Conservation (phyloP, 176 grass and related monocot species). For the Tuctoria greenei region DNA sequence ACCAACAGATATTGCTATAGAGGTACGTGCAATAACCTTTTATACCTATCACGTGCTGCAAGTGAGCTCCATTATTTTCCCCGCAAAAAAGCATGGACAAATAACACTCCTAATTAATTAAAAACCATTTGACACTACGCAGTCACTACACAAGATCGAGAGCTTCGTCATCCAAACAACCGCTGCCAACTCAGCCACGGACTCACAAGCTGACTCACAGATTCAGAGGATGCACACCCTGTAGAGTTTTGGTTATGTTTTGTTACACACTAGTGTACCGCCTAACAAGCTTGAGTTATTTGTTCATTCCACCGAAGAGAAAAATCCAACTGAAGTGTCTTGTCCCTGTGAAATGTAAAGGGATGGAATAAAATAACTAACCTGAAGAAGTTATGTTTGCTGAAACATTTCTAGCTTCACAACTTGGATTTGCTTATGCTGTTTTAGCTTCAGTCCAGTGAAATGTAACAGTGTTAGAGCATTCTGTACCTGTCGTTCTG, state of each 20-base stretch:
- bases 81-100: background rate
- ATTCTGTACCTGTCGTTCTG: background rate
- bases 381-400: constrained; percentile 12
- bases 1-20: constrained; percentile 77
- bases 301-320: constrained; percentile 17
- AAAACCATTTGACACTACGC: constrained; percentile 19
- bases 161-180: constrained; percentile 36
- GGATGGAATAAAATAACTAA: constrained; percentile 29
- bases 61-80: background rate
- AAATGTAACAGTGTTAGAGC: background rate
- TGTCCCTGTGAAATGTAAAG: constrained; percentile 35
- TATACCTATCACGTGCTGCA: background rate
- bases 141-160: constrained; percentile 72
- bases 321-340: background rate
- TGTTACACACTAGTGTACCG: constrained; percentile 24
- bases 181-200: constrained; percentile 6
- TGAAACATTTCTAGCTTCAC: constrained; percentile 17
- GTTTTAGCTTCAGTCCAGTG: background rate
- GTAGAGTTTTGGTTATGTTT: constrained; percentile 30
- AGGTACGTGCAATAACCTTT: constrained; percentile 42
- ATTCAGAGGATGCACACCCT: constrained; percentile 30
- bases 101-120: constrained; percentile 29
- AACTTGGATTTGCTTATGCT: background rate
- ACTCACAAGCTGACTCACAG: constrained; percentile 29
- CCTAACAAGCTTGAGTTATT: constrained; percentile 35